phyloP scores from a whole-genome alignment of 2,329 filamentous ascomycete species.

The Claviceps fusiformis region DNA sequence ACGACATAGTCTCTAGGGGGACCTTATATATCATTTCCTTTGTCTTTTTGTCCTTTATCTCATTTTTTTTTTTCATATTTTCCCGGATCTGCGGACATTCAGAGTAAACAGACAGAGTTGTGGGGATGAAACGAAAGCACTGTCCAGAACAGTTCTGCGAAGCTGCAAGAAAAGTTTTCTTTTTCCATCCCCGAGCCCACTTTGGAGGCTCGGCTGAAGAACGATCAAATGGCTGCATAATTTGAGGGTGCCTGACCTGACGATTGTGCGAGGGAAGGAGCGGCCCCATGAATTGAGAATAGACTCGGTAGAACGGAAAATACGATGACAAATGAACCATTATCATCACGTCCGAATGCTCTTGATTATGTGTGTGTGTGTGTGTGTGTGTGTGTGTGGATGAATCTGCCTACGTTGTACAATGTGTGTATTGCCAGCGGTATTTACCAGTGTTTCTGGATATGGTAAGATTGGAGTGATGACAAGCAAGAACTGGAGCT shows the following conservation, averaged over 20 bases:
- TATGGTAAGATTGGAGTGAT: no score
- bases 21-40: constrained; percentile 6
- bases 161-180: constrained; percentile 5
- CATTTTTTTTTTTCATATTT: constrained; percentile 6
- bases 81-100: constrained; percentile 17
- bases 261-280: constrained; percentile 10
- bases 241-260: constrained; percentile 7
- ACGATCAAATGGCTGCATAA: constrained; percentile 12
- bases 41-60: constrained; percentile 9
- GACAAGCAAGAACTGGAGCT: no score
- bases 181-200: constrained; percentile 15
- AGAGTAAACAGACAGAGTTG: constrained; percentile 13
- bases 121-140: constrained; percentile 15
- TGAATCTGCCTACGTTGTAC: no score
- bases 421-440: no score
- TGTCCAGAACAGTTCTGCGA: constrained; percentile 20
- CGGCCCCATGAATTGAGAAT: constrained; percentile 20
- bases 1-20: constrained; percentile 1
- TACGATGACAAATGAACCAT: constrained; percentile 6
- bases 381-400: no score
- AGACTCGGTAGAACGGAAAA: constrained; percentile 25
- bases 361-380: background rate
- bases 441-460: no score
- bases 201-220: constrained; percentile 14
- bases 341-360: background rate